These are phyloP conservation scores for Tubosaeta sp. DNA, from an alignment of 768 basidiomycete species.

Conservation along the genomic window DNA sequence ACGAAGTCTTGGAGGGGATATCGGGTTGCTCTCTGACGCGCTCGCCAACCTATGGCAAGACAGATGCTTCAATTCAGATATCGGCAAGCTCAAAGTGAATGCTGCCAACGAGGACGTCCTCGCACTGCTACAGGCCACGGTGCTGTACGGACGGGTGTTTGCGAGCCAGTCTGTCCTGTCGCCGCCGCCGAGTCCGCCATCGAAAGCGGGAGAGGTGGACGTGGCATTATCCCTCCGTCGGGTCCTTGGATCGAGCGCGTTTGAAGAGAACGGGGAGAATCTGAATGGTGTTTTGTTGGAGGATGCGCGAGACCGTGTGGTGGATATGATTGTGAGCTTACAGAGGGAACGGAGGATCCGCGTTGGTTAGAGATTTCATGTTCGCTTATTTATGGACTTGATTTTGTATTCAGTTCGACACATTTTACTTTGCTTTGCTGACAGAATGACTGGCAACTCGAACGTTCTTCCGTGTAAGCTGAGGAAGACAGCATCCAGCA, in stretches of 20 bases:
- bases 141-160: slow-evolving; percentile 62
- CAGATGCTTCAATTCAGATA: slow-evolving; percentile 22
- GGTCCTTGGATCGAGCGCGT: slow-evolving; percentile 51
- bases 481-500: neutral
- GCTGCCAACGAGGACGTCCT: slow-evolving; percentile 44
- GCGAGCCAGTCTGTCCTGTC: slow-evolving; percentile 42
- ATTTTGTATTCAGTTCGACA: neutral
- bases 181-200: slow-evolving; percentile 57
- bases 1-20: slow-evolving; percentile 56
- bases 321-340: slow-evolving; percentile 58
- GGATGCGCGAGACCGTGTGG: slow-evolving; percentile 72
- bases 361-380: slow-evolving; percentile 1
- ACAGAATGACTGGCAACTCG: slow-evolving; percentile 10
- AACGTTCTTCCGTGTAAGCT: slow-evolving; percentile 33
- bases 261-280: slow-evolving; percentile 30
- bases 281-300: slow-evolving; percentile 45
- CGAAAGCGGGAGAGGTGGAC: slow-evolving; percentile 26
- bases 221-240: slow-evolving; percentile 45
- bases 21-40: slow-evolving; percentile 47
- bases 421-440: neutral
- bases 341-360: slow-evolving; percentile 26
- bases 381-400: neutral
- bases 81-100: slow-evolving; percentile 30
- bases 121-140: slow-evolving; percentile 53
- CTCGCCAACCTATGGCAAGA: slow-evolving; percentile 57